Conservation (phyloP, 345 rosid species). For the Fremontodendron californicum region DNA sequence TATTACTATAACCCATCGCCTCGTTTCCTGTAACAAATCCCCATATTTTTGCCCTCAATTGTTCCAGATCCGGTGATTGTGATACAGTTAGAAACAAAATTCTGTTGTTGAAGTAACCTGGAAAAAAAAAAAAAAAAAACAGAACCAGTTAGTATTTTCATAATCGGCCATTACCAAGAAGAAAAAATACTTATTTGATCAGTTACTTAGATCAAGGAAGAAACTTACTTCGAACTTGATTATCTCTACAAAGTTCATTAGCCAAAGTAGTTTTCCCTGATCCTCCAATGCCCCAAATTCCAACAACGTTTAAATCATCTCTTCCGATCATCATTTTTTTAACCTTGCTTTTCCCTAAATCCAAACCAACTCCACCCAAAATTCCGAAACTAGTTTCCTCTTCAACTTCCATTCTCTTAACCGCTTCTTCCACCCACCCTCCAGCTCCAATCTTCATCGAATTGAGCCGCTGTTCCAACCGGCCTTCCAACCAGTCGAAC, state of each 20-base stretch:
- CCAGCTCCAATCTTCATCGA: constrained; percentile 63
- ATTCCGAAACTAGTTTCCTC: constrained; percentile 33
- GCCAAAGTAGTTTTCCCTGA: constrained; percentile 91
- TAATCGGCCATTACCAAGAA: not conserved
- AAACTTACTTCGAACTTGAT: constrained; percentile 54
- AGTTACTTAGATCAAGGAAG: not conserved
- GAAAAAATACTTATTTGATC: not conserved
- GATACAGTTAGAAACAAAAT: constrained; percentile 76
- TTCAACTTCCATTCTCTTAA: constrained; percentile 41
- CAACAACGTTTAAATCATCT: constrained; percentile 38
- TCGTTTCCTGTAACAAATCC: constrained; percentile 38
- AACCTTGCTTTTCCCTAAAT: constrained; percentile 65
- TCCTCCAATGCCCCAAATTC: constrained; percentile 80
- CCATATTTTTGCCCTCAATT: constrained; percentile 40
- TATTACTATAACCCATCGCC: constrained; percentile 16
- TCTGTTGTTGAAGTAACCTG: constrained; percentile 52
- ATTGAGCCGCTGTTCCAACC: constrained; percentile 48
- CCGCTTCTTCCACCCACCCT: constrained; percentile 56
- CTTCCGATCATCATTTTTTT: constrained; percentile 60
- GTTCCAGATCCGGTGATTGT: constrained; percentile 67
- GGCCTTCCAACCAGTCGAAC: constrained; percentile 46
- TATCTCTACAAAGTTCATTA: constrained; percentile 55
- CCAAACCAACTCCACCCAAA: constrained; percentile 46
- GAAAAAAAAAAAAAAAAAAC: constrained; percentile 6
- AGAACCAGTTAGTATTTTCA: not conserved